These are phyloP conservation scores for Puccinia coronata DNA, from an alignment of 1,284 basidiomycete species.

Conservation along the genomic window DNA sequence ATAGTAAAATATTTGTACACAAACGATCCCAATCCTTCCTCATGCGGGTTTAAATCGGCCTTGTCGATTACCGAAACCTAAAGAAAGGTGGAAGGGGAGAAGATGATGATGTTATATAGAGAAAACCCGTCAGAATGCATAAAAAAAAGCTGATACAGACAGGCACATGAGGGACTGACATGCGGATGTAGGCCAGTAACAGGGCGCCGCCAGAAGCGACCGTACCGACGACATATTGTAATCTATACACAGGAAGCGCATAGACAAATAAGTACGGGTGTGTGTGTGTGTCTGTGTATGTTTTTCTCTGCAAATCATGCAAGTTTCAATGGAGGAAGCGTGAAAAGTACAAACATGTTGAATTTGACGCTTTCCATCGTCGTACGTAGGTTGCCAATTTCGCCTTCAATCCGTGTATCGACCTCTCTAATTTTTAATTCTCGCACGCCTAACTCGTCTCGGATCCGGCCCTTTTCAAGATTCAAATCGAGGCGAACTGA, in stretches of 20 bases:
- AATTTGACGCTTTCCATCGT: conserved; percentile 85
- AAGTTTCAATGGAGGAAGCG: neutral
- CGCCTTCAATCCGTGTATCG: conserved; percentile 93
- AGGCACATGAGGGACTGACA: conserved; percentile 21
- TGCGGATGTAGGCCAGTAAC: conserved; percentile 42
- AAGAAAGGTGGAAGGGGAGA: neutral
- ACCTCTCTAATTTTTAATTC: conserved; percentile 98
- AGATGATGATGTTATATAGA: neutral
- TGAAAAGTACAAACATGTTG: conserved; percentile 32
- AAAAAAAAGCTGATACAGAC: neutral
- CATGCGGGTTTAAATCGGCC: too few species aligned
- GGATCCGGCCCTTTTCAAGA: conserved; percentile 88
- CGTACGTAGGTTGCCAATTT: conserved; percentile 86
- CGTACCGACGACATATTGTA: conserved; percentile 48
- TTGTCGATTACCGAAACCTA: conserved; percentile 22
- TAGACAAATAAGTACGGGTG: neutral
- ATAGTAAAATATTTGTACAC: too few species aligned
- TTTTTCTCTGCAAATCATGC: neutral
- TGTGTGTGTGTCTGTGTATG: neutral
- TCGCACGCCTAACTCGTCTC: conserved; percentile 88
- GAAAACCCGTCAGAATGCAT: neutral
- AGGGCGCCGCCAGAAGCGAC: conserved; percentile 46
- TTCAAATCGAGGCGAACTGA: conserved; percentile 94
- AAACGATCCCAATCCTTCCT: neutral
- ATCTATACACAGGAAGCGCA: neutral